Conservation (phyloP, 176 grass and related monocot species). For the Paspalum notatum region DNA sequence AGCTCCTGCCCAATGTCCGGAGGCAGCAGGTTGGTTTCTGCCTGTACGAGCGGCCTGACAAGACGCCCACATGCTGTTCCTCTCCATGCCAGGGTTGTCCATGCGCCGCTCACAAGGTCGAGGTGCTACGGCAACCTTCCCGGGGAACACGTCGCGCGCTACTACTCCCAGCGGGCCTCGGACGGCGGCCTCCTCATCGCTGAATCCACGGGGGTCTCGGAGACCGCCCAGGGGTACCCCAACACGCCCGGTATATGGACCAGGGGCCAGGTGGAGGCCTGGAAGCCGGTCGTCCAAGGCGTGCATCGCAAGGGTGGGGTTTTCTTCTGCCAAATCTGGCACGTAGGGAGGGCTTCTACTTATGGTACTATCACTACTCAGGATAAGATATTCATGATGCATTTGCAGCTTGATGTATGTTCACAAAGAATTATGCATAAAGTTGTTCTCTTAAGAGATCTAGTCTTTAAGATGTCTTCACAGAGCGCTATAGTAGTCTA, state of each 20-base stretch:
- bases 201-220: conserved; percentile 47
- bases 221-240: conserved; percentile 50
- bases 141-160: conserved; percentile 34
- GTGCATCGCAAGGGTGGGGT: conserved; percentile 70
- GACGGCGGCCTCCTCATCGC: conserved; percentile 44
- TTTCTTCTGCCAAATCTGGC: conserved; percentile 84
- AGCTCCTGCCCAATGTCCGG: neutral
- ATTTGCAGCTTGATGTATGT: neutral
- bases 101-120: conserved; percentile 32
- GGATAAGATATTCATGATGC: neutral
- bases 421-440: neutral
- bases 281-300: conserved; percentile 57
- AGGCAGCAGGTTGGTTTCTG: neutral
- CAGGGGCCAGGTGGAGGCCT: conserved; percentile 66
- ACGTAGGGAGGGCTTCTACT: conserved; percentile 58
- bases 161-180: conserved; percentile 55
- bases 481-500: neutral
- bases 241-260: conserved; percentile 68
- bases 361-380: conserved; percentile 25
- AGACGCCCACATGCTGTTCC: neutral
- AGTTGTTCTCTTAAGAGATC: neutral
- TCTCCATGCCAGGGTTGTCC: conserved; percentile 36
- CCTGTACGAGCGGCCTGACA: neutral
- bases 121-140: conserved; percentile 46
- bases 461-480: neutral